Conservation (phyloP, 73 alveolate genomes). For the Tetrahymena malaccensis region DNA sequence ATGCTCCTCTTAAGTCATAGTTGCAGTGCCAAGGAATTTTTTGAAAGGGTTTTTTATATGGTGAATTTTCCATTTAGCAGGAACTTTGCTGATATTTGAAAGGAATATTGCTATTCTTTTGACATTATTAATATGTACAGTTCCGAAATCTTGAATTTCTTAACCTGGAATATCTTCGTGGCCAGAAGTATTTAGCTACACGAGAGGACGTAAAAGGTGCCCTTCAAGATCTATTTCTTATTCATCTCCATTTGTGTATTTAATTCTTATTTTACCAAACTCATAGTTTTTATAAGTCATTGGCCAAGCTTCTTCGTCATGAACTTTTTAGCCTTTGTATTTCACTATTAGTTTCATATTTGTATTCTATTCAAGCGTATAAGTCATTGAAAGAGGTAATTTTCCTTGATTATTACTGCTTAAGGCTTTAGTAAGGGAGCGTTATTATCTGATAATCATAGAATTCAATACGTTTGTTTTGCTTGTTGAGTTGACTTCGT, state of each 20-base stretch:
- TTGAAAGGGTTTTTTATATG: slow-evolving; percentile 61
- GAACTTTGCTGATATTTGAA: slow-evolving; percentile 50
- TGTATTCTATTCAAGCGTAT: slow-evolving; percentile 11
- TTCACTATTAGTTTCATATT: slow-evolving; percentile 41
- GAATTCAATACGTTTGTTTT: slow-evolving; percentile 39
- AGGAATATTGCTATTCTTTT: slow-evolving; percentile 47
- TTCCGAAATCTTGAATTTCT: slow-evolving; percentile 64
- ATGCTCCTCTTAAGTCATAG: slow-evolving; percentile 53
- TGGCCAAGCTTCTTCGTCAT: slow-evolving; percentile 65
- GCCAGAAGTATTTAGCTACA: slow-evolving; percentile 45
- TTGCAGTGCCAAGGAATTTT: slow-evolving; percentile 48
- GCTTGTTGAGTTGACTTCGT: slow-evolving; percentile 43
- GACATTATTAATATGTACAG: slow-evolving; percentile 45
- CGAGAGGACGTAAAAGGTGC: slow-evolving; percentile 49
- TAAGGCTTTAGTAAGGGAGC: neutral
- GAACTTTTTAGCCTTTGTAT: slow-evolving; percentile 50
- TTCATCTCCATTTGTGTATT: slow-evolving; percentile 54
- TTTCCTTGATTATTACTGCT: slow-evolving; percentile 21
- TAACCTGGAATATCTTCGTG: slow-evolving; percentile 45
- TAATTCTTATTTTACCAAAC: slow-evolving; percentile 42
- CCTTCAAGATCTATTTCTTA: slow-evolving; percentile 51
- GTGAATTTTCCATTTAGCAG: slow-evolving; percentile 69
- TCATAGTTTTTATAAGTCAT: slow-evolving; percentile 43
- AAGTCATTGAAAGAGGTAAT: slow-evolving; percentile 7
- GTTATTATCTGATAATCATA: slow-evolving; percentile 11